Evolutionary conservation across 2,329 filamentous ascomycete genomes (phyloP), one percentile per base, ranked within the genome.

Genomic region (Cercospora nicotianae): DNA sequence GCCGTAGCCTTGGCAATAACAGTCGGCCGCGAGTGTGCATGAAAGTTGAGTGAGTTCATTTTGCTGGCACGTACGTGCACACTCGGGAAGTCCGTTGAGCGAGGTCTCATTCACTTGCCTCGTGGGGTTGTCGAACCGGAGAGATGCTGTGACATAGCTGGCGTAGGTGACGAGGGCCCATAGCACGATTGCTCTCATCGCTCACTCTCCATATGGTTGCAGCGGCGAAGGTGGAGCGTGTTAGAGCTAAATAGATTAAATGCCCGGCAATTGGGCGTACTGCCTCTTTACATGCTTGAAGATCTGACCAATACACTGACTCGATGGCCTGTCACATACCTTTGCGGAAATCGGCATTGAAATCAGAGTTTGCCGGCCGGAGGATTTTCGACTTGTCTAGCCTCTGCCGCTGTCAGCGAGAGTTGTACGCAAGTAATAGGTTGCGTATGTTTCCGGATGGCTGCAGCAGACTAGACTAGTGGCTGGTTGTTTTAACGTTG

Each of bases 61-160:
- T 59, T 59, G 57, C 30, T 59, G 57, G 57, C 57, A 59, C 6
- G 30, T 59, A 59, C 57, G 57, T 33, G 57, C 57, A 33, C 57
- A 59, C 7, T 20, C 26, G 30, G 57, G 28, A 18, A 59, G 28
- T n/a, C 39, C 57, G 28, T 33, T 20, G 57, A 59, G 57, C 30
- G 57, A 30, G 33, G 57, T 59, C 28, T 36, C 16, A 9, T 59
- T 59, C 28, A 59, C 57, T 9, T 59, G 57, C 18, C 57, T 48
- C 18, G 42, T 23, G 42, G 42, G 42, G 13, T 48, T 48, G 42
- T 48, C 42, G 42, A 48, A 48, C 10, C 10, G 42, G n/a, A 48
- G 42, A 48, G 42, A 23, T 23, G 42, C 42, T 23, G 8, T 48
- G 8, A 10, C 18, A 23, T 48, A 48, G 8, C 20, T 18, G 42